phyloP scores from a whole-genome alignment of 176 grass and related monocot genomes.

The Zoysia japonica region DNA sequence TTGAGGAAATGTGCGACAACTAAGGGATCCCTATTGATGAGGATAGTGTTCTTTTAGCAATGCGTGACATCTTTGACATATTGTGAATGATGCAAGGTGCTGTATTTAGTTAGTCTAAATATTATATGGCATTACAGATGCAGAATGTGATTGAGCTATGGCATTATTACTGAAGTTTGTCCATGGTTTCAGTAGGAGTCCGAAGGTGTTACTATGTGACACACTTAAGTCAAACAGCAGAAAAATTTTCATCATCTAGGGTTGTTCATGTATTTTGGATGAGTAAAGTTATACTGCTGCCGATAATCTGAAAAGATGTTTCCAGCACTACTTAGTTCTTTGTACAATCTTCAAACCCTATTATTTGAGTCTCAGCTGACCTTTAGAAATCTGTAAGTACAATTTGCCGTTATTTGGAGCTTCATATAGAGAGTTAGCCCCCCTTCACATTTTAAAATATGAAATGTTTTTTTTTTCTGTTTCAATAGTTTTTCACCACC shows the following conservation, averaged over 20 bases:
- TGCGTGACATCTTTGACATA: neutral
- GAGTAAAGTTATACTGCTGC: neutral
- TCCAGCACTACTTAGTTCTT: conserved; percentile 2
- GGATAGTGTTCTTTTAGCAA: conserved; percentile 14
- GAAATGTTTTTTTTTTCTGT: neutral
- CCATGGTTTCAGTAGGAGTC: conserved; percentile 6
- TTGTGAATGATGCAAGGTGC: neutral
- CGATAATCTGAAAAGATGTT: neutral
- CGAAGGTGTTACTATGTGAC: conserved; percentile 20
- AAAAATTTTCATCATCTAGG: neutral
- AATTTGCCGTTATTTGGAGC: conserved; percentile 25
- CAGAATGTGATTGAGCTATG: conserved; percentile 7
- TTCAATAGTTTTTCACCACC: neutral
- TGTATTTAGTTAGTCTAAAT: neutral
- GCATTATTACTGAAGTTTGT: conserved; percentile 13
- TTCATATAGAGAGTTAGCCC: neutral
- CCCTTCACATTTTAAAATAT: neutral
- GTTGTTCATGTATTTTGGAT: conserved; percentile 16
- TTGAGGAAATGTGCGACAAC: conserved; percentile 7
- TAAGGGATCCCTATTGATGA: neutral
- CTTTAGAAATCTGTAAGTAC: neutral
- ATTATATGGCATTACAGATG: conserved; percentile 13
- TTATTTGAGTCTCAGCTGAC: conserved; percentile 3
- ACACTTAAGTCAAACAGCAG: neutral
- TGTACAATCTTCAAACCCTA: neutral